Conservation (phyloP, 306 rosid species). For the Cyamopsis tetragonoloba region DNA sequence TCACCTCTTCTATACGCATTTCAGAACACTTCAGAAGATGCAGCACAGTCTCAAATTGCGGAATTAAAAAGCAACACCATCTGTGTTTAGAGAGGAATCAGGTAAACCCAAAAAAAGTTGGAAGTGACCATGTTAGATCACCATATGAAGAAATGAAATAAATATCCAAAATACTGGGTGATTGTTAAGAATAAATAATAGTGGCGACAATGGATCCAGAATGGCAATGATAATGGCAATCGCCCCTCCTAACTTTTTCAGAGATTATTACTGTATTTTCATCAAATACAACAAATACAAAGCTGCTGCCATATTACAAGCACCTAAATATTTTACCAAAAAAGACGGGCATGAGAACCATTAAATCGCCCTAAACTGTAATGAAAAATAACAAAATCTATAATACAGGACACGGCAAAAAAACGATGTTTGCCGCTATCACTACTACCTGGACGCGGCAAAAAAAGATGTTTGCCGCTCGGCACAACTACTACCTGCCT, state of each 20-base stretch:
- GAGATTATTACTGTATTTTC: conserved; percentile 74
- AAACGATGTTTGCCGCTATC: conserved; percentile 49
- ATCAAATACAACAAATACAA: conserved; percentile 76
- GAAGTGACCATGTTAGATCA: no score
- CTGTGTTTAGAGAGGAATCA: no score
- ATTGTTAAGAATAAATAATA: not conserved
- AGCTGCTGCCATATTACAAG: conserved; percentile 71
- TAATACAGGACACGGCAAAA: conserved; percentile 61
- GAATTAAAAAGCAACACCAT: no score
- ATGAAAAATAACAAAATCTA: conserved; percentile 58
- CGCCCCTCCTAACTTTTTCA: conserved; percentile 43
- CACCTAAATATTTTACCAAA: conserved; percentile 66
- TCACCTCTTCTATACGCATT: no score
- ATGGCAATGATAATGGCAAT: conserved; percentile 33
- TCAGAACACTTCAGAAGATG: no score
- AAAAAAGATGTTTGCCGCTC: conserved; percentile 48
- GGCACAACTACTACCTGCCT: conserved; percentile 65
- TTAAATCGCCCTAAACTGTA: conserved; percentile 57
- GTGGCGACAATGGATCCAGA: not conserved
- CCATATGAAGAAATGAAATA: conserved; percentile 6
- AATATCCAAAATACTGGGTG: not conserved
- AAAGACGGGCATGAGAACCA: conserved; percentile 41
- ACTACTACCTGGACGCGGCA: conserved; percentile 67
- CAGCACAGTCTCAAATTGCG: no score
- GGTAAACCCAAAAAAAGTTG: no score